A percentile compares a stretch with the other conserved stretches of the same genome.
Evolutionary conservation across 352 stramenopile species (phyloP).

Genomic region (Achlya hypogyna): DNA sequence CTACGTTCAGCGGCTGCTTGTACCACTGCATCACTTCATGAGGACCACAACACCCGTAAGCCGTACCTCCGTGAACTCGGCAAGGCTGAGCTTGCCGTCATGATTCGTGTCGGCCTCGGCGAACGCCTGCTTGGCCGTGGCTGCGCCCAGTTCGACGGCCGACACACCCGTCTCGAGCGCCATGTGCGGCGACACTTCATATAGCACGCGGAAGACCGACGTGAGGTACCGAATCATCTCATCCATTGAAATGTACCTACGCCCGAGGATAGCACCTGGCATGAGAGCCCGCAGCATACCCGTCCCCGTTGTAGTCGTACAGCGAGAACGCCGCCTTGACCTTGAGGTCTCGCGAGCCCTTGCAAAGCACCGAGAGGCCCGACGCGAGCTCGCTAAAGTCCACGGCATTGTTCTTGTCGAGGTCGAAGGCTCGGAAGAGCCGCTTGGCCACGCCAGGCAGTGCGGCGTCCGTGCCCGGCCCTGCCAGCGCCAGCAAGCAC

Average conservation of each 20-base stretch:
- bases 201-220: conserved; percentile 26
- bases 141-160: conserved; percentile 5
- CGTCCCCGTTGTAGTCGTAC: conserved; percentile 30
- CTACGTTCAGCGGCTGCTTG: conserved; percentile 7
- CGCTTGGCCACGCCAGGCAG: conserved; percentile 5
- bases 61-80: conserved; percentile 56
- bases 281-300: background rate
- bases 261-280: background rate
- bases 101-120: conserved; percentile 20
- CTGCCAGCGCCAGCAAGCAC: conserved; percentile 12
- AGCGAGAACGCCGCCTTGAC: conserved; percentile 26
- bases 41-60: too few species aligned
- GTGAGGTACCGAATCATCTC: conserved; percentile 27
- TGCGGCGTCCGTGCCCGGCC: background rate
- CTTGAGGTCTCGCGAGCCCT: conserved; percentile 23
- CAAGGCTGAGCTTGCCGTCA: conserved; percentile 28
- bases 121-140: conserved; percentile 25
- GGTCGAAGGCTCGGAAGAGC: conserved; percentile 27
- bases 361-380: conserved; percentile 25
- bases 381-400: conserved; percentile 29
- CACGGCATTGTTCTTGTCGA: conserved; percentile 17
- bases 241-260: conserved; percentile 22
- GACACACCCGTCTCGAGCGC: conserved; percentile 7
- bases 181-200: conserved; percentile 22
- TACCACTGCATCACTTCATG: conserved; percentile 27